Conservation (phyloP, 768 basidiomycete species). For the Kwoniella heveanensis region DNA sequence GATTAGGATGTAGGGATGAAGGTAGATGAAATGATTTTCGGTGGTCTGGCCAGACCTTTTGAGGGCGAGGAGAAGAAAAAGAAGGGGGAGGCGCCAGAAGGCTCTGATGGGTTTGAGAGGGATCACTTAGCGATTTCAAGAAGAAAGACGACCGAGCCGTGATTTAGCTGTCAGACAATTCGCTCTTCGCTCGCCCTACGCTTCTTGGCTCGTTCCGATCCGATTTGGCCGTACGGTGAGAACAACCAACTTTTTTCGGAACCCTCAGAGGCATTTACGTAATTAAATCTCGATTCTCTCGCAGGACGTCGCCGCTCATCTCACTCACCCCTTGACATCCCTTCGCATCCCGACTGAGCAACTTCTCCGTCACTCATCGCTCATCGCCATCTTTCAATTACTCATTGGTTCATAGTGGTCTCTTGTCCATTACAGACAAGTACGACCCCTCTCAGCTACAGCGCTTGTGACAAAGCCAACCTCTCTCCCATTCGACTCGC, state of each 20-base stretch:
- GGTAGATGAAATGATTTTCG: neutral
- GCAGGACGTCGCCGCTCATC: neutral
- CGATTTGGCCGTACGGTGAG: neutral
- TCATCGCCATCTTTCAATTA: no score
- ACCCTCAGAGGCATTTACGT: neutral
- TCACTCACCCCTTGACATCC: no score
- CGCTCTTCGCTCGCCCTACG: neutral
- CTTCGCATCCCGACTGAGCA: conserved; percentile 1
- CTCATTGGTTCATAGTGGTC: no score
- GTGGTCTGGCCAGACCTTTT: neutral
- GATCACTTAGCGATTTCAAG: no score
- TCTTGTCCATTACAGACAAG: no score
- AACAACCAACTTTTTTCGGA: neutral
- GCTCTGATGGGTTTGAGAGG: neutral
- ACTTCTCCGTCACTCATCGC: neutral
- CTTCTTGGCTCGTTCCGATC: neutral
- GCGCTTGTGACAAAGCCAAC: no score
- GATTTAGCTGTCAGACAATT: neutral
- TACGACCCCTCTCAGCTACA: no score
- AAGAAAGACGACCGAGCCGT: neutral
- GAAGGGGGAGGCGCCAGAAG: neutral
- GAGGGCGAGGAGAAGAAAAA: no score
- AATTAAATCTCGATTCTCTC: neutral
- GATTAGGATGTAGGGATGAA: no score
- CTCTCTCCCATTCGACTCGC: no score